Percentiles rank a stretch among this genome's conserved stretches.
phyloP scores from a whole-genome alignment of 306 rosid species.

The Quercus robur region DNA sequence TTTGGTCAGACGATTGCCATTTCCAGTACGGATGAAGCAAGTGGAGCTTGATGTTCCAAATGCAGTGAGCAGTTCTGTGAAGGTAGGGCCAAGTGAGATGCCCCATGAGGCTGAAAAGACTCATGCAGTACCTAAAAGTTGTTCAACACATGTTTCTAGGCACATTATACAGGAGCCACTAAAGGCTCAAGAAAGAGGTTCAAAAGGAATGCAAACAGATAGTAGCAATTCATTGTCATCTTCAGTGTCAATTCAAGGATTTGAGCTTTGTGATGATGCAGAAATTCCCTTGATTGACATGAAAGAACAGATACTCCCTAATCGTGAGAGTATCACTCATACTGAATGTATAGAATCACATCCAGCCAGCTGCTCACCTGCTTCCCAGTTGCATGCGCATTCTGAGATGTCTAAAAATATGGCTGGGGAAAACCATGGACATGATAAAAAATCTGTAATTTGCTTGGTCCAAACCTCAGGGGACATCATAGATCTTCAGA shows the following conservation, averaged over 20 bases:
- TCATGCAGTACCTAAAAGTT: slow-evolving; percentile 41
- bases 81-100: slow-evolving; percentile 43
- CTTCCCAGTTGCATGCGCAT: slow-evolving; percentile 39
- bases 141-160: slow-evolving; percentile 32
- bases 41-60: slow-evolving; percentile 57
- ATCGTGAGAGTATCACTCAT: slow-evolving; percentile 26
- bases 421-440: slow-evolving; percentile 22
- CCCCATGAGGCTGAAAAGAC: slow-evolving; percentile 44
- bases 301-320: slow-evolving; percentile 45
- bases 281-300: slow-evolving; percentile 54
- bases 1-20: slow-evolving; percentile 54
- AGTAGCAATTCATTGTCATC: slow-evolving; percentile 76
- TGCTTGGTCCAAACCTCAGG: slow-evolving; percentile 29
- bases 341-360: slow-evolving; percentile 39
- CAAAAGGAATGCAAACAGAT: slow-evolving; percentile 69
- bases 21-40: slow-evolving; percentile 59
- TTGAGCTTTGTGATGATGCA: slow-evolving; percentile 79
- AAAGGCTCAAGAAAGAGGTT: slow-evolving; percentile 44
- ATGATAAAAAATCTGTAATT: slow-evolving; percentile 28
- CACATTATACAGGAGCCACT: slow-evolving; percentile 45
- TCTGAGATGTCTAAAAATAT: slow-evolving; percentile 34
- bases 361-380: slow-evolving; percentile 29
- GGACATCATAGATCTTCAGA: slow-evolving; percentile 36
- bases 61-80: slow-evolving; percentile 33
- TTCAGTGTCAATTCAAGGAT: slow-evolving; percentile 76